Conservation (phyloP, 2,329 filamentous ascomycete species). For the Trichoderma simmonsii region DNA sequence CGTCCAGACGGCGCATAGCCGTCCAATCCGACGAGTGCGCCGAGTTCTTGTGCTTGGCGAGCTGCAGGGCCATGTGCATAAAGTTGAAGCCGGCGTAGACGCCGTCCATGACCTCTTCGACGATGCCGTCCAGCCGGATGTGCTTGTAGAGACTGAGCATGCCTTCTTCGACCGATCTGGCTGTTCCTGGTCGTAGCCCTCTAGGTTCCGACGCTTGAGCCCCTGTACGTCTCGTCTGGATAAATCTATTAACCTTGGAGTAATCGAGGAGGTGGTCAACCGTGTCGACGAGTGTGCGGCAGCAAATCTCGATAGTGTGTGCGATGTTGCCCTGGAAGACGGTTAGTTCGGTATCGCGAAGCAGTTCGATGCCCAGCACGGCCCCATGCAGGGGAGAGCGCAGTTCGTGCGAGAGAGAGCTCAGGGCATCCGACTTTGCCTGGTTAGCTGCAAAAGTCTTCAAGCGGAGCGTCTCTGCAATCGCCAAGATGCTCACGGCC, state of each 20-base stretch:
- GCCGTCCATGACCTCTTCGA: constrained; percentile 48
- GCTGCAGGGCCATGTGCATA: constrained; percentile 28
- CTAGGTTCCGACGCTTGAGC: neutral
- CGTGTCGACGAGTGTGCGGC: constrained; percentile 51
- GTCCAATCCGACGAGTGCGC: constrained; percentile 16
- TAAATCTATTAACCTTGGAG: constrained; percentile 51
- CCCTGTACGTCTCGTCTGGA: constrained; percentile 11
- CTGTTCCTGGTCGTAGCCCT: constrained; percentile 2
- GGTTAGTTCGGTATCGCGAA: constrained; percentile 50
- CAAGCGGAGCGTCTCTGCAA: constrained; percentile 53
- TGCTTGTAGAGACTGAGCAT: constrained; percentile 25
- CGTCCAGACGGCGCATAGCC: constrained; percentile 26
- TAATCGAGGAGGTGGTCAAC: constrained; percentile 54
- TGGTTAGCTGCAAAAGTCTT: constrained; percentile 38
- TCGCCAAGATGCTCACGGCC: constrained; percentile 53
- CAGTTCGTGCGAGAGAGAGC: constrained; percentile 60
- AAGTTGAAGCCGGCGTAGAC: constrained; percentile 46
- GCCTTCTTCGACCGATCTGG: constrained; percentile 15
- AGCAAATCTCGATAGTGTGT: constrained; percentile 49
- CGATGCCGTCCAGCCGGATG: constrained; percentile 39
- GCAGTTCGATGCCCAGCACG: constrained; percentile 50
- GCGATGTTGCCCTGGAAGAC: constrained; percentile 46
- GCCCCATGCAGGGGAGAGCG: constrained; percentile 61
- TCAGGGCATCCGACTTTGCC: constrained; percentile 57
- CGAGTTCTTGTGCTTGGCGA: constrained; percentile 18